phyloP scores from a whole-genome alignment of 2,329 filamentous ascomycete species.

The Claviceps pazoutovae region DNA sequence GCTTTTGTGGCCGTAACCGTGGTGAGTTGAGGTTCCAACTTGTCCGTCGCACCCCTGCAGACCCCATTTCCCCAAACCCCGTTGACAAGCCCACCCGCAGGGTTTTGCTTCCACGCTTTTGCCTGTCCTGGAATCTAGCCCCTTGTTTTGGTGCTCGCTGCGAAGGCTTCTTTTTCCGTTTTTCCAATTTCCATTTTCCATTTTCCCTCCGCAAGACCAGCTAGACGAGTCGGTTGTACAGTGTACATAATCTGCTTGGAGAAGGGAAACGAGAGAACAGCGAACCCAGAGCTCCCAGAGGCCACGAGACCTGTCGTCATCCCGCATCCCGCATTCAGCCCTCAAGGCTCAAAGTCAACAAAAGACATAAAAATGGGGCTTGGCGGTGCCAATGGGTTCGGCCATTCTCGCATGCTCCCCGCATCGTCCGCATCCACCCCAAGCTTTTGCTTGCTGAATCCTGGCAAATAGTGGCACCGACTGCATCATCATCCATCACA shows the following conservation, averaged over 20 bases:
- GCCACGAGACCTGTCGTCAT: no score
- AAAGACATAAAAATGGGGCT: conserved; percentile 4
- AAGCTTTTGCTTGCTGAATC: conserved; percentile 4
- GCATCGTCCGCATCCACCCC: conserved; percentile 5
- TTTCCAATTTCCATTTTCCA: no score
- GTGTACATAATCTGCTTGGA: no score
- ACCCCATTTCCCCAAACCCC: background rate
- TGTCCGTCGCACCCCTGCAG: background rate
- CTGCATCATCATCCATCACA: conserved; percentile 5
- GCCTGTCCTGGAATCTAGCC: background rate
- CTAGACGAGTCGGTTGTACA: no score
- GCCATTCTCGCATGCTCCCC: conserved; percentile 5
- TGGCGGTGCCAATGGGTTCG: conserved; percentile 4
- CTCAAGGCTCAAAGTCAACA: background rate
- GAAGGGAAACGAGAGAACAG: no score
- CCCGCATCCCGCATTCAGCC: background rate
- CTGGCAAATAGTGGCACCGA: conserved; percentile 5
- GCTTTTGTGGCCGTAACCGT: background rate
- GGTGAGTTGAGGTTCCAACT: background rate
- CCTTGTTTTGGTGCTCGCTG: background rate
- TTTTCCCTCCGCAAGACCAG: no score
- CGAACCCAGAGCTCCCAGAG: no score
- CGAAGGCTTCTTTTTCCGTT: no score
- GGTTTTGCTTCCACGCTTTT: background rate
- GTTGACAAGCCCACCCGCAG: background rate